Conservation (phyloP, 1,284 basidiomycete species). For the Sanghuangporus baumii region DNA sequence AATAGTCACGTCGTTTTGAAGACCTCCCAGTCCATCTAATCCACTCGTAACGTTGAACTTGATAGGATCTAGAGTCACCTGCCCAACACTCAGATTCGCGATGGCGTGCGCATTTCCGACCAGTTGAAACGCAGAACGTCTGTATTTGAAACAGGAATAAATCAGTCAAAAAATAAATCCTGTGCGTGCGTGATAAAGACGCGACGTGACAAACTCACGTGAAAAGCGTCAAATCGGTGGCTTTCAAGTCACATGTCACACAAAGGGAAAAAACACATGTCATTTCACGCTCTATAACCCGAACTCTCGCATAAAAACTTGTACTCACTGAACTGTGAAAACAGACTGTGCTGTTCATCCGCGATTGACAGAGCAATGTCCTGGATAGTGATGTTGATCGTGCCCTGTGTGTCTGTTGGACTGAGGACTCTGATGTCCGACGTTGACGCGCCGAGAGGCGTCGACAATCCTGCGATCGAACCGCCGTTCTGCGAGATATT, state of each 20-base stretch:
- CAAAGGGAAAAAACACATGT: not conserved
- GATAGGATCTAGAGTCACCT: constrained; percentile 68
- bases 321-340: constrained; percentile 53
- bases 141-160: not conserved
- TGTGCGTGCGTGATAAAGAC: not conserved
- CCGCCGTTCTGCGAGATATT: constrained; percentile 50
- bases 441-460: constrained; percentile 56
- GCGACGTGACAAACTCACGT: constrained; percentile 18
- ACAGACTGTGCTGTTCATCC: constrained; percentile 42
- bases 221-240: constrained; percentile 45
- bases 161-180: not conserved
- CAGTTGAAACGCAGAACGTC: constrained; percentile 47
- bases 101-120: constrained; percentile 61
- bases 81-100: constrained; percentile 63
- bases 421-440: constrained; percentile 48
- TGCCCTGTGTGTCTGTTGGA: constrained; percentile 56
- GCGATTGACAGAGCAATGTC: constrained; percentile 50
- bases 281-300: not conserved
- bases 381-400: constrained; percentile 60
- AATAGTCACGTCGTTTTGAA: constrained; percentile 56
- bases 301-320: not conserved
- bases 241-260: constrained; percentile 26
- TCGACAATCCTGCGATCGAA: constrained; percentile 49
- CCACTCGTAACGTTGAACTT: constrained; percentile 69
- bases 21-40: constrained; percentile 58